Conservation (phyloP, 2,329 filamentous ascomycete genomes). For the Trichoderma sp. region DNA sequence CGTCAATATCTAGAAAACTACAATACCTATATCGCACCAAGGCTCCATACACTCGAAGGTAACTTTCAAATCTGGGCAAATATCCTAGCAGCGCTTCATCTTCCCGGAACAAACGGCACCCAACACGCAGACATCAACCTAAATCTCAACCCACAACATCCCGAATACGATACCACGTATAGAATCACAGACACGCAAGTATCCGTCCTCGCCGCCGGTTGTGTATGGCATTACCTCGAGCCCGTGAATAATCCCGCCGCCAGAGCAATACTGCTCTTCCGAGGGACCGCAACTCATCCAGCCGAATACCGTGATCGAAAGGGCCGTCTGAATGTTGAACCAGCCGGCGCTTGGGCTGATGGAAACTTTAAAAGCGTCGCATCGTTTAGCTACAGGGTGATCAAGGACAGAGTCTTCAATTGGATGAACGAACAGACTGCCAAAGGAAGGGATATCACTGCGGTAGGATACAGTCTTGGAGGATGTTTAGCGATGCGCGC, state of each 20-base stretch:
- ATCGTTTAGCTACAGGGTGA: not conserved
- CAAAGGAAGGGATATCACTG: not conserved
- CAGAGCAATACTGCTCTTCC: not conserved
- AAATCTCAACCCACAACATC: not conserved
- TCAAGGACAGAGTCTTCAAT: not conserved
- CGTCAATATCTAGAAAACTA: not conserved
- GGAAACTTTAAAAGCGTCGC: not conserved
- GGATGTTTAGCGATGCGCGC: not conserved
- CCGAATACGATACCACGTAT: not conserved
- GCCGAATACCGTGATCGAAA: not conserved
- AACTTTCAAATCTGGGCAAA: not conserved
- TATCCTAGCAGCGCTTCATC: not conserved
- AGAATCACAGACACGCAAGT: not conserved
- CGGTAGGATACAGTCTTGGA: not conserved
- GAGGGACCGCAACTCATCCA: not conserved
- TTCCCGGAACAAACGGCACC: not conserved
- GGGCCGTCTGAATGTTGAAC: not conserved
- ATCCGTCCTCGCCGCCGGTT: not conserved
- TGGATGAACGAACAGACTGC: not conserved
- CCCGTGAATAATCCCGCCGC: not conserved
- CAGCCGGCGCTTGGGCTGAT: not conserved
- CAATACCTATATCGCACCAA: not conserved
- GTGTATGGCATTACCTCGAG: not conserved
- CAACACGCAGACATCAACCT: not conserved
- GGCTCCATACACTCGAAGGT: not conserved